A percentile compares a stretch with the other conserved stretches of the same genome.
phyloP scores from a whole-genome alignment of 495 filamentous ascomycete species.

The Hypoxylon intermedium region DNA sequence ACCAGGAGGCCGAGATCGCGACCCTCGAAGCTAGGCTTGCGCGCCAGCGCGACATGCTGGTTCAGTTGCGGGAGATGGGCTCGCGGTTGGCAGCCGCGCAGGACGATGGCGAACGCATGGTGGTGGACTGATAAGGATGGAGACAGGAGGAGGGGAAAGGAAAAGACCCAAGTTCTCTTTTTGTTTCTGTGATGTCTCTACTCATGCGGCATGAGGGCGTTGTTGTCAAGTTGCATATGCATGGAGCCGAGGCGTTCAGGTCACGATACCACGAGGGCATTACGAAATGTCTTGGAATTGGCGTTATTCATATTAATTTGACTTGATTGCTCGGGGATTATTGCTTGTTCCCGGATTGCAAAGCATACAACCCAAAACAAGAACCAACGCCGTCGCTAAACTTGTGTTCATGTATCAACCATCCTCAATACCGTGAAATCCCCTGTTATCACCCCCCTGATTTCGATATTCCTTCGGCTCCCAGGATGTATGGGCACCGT shows the following conservation, averaged over 20 bases:
- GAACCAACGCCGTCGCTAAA: background rate
- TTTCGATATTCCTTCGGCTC: too few species aligned
- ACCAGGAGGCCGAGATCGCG: conserved; percentile 80
- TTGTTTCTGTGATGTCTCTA: too few species aligned
- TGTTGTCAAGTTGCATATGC: background rate
- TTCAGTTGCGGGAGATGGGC: conserved; percentile 53
- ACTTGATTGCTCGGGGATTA: background rate
- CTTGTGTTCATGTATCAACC: background rate
- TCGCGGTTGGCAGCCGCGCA: conserved; percentile 42
- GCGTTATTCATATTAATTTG: background rate
- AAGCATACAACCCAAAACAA: background rate
- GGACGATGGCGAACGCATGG: conserved; percentile 39
- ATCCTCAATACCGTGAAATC: too few species aligned
- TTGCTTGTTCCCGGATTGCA: background rate
- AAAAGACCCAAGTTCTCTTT: too few species aligned
- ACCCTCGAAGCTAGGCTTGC: conserved; percentile 73
- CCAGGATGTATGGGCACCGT: too few species aligned
- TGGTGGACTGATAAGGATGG: conserved; percentile 1
- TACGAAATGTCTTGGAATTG: background rate
- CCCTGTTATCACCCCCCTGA: background rate
- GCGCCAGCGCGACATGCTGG: conserved; percentile 64
- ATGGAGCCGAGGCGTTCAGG: conserved; percentile 28
- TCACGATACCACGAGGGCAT: conserved; percentile 16
- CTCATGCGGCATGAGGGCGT: background rate
- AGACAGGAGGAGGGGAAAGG: too few species aligned